Evolutionary conservation across 1,284 basidiomycete genomes (phyloP), one percentile per base, ranked within the genome.

Genomic region (Vanrija pseudolonga): DNA sequence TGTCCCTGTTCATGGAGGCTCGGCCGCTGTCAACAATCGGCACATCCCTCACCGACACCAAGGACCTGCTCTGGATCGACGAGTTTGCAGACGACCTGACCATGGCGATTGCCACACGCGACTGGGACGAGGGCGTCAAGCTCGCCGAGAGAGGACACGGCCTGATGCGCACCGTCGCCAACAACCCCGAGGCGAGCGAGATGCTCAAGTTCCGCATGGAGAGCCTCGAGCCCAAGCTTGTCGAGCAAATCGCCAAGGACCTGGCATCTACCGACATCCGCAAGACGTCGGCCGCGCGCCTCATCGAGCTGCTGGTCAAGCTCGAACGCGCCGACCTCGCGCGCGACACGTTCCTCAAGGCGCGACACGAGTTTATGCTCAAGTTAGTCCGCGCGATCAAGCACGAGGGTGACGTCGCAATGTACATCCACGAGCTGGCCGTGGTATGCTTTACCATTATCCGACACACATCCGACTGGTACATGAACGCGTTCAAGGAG

Each of bases 401-500:
- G 51, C 95, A 94, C 64, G 92, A 97, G 66, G 95, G 95, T 2
- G 87, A 95, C 65, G 69, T 74, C 51, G 65, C 61, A 19, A 61
- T 74, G 12, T 78, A 77, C 53, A 67, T 77, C 50, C 68, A 66
- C 55, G 76, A 77, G 55, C 61, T 78, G 22, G 71, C 72, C 9
- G 66, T 77, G 18, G 74, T 77, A 11, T 75, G 70, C 45, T 77
- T 77, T 51, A 77, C 75, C 11, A 64, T 77, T 15, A 58, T 77
- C 18, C 65, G 73, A 19, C 72, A 98, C 70, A 97, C 94, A 2
- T 89, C 89, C 40, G 95, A 99, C 74, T 98, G 95, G 96, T 99
- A 92, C 75, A 82, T 97, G 69, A 86, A 86, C 1, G 94, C 91
- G 46, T 99, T 97, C 77, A 90, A 87, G 73, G 94, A 97, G 73